phyloP scores from a whole-genome alignment of 2,329 filamentous ascomycete genomes.

The Nigrograna mackinnonii region DNA sequence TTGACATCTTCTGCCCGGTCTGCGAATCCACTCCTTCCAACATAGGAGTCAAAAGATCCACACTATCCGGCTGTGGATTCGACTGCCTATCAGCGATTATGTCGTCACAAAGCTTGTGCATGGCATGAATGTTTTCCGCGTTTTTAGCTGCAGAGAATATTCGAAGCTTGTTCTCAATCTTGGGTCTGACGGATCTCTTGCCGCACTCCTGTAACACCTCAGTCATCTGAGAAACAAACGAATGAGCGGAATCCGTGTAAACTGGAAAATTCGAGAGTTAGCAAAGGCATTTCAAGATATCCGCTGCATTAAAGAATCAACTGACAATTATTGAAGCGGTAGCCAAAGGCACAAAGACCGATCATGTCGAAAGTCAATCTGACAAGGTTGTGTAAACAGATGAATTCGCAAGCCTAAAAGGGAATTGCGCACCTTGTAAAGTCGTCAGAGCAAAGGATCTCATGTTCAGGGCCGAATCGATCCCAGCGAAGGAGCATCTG shows the following conservation, averaged over 20 bases:
- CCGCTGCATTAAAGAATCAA: too few relatives aligned
- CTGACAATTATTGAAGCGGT: constrained; percentile 76
- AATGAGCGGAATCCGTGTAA: constrained; percentile 70
- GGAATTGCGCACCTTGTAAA: constrained; percentile 61
- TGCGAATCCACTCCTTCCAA: constrained; percentile 68
- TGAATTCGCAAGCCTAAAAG: too few relatives aligned
- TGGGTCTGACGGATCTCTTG: constrained; percentile 52
- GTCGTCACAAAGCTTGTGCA: constrained; percentile 40
- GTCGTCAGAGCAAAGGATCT: constrained; percentile 66
- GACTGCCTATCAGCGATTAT: constrained; percentile 63
- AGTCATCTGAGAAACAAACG: constrained; percentile 70
- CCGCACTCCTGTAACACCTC: constrained; percentile 64
- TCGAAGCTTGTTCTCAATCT: constrained; percentile 14
- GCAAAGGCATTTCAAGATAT: too few relatives aligned
- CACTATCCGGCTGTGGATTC: constrained; percentile 57
- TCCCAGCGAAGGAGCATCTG: constrained; percentile 40
- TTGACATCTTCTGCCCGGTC: constrained; percentile 67
- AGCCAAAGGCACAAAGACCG: constrained; percentile 71
- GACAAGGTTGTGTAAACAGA: neutral
- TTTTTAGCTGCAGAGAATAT: constrained; percentile 57
- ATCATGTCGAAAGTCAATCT: constrained; percentile 74
- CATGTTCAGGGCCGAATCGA: constrained; percentile 54
- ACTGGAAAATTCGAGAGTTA: too few relatives aligned
- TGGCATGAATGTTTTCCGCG: constrained; percentile 51
- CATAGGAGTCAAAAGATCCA: constrained; percentile 73